phyloP scores from a whole-genome alignment of 495 filamentous ascomycete genomes.

The Hypoxylon subgilvum region DNA sequence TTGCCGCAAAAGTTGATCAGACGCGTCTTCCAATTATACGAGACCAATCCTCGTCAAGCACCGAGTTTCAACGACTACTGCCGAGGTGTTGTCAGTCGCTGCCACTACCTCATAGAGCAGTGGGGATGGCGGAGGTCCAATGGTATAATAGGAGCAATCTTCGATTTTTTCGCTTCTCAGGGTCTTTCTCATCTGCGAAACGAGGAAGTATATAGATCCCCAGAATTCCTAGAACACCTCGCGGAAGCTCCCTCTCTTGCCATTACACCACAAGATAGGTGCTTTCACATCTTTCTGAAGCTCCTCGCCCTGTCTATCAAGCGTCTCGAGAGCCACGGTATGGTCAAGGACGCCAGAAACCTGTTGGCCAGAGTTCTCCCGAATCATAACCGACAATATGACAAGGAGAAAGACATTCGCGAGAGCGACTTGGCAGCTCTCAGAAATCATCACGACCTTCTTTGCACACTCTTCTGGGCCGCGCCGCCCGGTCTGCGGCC shows the following conservation, averaged over 20 bases:
- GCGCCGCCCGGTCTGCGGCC: constrained; percentile 76
- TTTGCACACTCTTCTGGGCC: constrained; percentile 87
- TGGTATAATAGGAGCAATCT: constrained; percentile 76
- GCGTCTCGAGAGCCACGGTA: constrained; percentile 61
- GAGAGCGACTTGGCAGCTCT: constrained; percentile 82
- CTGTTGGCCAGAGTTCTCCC: constrained; percentile 81
- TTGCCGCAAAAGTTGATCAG: constrained; percentile 68
- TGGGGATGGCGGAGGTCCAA: constrained; percentile 92
- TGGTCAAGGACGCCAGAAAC: constrained; percentile 75
- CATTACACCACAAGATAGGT: constrained; percentile 72
- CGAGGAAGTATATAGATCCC: constrained; percentile 78
- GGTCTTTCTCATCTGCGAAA: constrained; percentile 74
- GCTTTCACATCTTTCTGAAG: constrained; percentile 94
- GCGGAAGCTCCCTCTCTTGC: constrained; percentile 65
- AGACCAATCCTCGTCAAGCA: constrained; percentile 59
- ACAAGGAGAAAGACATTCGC: constrained; percentile 76
- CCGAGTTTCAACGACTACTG: constrained; percentile 82
- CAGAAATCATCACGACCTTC: constrained; percentile 90
- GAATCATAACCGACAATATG: constrained; percentile 85
- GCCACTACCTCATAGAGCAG: constrained; percentile 73
- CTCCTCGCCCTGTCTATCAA: constrained; percentile 73
- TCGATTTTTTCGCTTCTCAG: constrained; percentile 87
- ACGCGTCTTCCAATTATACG: constrained; percentile 70
- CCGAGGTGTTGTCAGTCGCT: constrained; percentile 73
- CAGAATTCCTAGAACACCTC: constrained; percentile 77